phyloP scores from a whole-genome alignment of 2,329 filamentous ascomycete genomes.

The Chalaropsis ovoidea region DNA sequence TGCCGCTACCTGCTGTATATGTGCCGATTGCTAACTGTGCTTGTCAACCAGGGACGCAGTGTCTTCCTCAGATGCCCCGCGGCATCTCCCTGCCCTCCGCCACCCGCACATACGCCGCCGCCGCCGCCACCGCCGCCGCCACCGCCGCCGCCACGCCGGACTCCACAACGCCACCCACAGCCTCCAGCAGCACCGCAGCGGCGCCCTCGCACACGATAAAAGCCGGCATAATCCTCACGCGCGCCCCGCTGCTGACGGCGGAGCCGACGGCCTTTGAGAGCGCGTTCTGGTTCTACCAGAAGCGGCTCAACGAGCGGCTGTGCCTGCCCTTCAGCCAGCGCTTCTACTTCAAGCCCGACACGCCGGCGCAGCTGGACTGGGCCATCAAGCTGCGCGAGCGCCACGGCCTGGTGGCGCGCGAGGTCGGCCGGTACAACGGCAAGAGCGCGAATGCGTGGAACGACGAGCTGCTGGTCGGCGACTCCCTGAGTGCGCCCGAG shows the following conservation, averaged over 20 bases:
- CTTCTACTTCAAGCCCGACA: slow-evolving; percentile 92
- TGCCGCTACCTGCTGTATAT: not conserved
- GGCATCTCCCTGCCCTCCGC: not conserved
- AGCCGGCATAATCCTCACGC: slow-evolving; percentile 71
- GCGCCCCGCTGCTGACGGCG: slow-evolving; percentile 77
- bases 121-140: slow-evolving; percentile 28
- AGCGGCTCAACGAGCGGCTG: slow-evolving; percentile 86
- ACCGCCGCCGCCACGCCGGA: slow-evolving; percentile 28
- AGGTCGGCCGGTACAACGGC: slow-evolving; percentile 76
- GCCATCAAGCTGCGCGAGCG: slow-evolving; percentile 73
- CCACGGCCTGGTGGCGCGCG: slow-evolving; percentile 61
- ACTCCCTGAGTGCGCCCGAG: slow-evolving; percentile 53
- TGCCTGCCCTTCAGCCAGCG: slow-evolving; percentile 76
- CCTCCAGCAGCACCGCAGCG: slow-evolving; percentile 25
- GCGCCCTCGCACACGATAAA: slow-evolving; percentile 40
- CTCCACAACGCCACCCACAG: slow-evolving; percentile 26
- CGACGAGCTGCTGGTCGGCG: slow-evolving; percentile 75
- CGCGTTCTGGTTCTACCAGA: slow-evolving; percentile 93
- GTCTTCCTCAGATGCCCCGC: slow-evolving; percentile 13
- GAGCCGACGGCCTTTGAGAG: slow-evolving; percentile 80
- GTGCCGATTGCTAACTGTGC: not conserved
- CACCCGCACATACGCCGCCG: slow-evolving; percentile 31
- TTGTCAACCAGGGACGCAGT: slow-evolving; percentile 16
- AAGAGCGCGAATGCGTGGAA: slow-evolving; percentile 67
- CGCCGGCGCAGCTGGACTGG: slow-evolving; percentile 77